Base-by-base conservation (phyloP, 768 basidiomycete genomes). In the Gautieria morchelliformis region DNA sequence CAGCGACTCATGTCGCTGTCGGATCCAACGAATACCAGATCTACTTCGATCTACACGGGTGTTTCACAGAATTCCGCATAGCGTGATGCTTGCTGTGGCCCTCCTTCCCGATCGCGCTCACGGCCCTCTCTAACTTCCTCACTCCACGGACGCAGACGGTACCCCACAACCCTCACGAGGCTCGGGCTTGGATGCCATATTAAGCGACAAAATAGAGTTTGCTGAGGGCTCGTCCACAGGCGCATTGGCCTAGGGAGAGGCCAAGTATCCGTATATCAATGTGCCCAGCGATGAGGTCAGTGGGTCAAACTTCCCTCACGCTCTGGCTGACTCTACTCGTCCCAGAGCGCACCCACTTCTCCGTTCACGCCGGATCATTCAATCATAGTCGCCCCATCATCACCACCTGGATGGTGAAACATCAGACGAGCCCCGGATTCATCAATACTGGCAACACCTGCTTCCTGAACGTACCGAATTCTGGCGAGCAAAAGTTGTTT, bases 381-480 rank as follows among this genome's bases (percentile, higher is more conserved):
- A 51, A 69, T 19, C 78, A 80, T 63, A 69, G 73, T 20, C 74
- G 76, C 49, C 69, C 76, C 37, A 76, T 90, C 51, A 84, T 87
- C 62, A 70, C 76, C 46, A 66, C 82, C 42, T 90, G 86, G 85
- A 85, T 86, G 1, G 53, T 68, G 22, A 69, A 67, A 14, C 75
- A 66, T 51, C 71, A 65, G 53, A 67, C 78, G 52, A 87, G 80
- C 41, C 69, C 66, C 51, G 93, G 93, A 1, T 72, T 97, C 47
- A 76, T 80, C 65, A 97, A 97, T 70, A 85, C 74, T 27, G 92
- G 91, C 47, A 98, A 97, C 66, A 95, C 92, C 1, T 99, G 96
- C 71, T 99, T 95, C 69, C 74, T 97, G 64, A 99, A 99, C n/a
- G n/a, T n/a, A n/a, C n/a, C n/a, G n/a, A n/a, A n/a, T n/a, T n/a